Evolutionary conservation across 768 basidiomycete species (phyloP), one percentile per base, ranked within the genome.

Genomic region (Termitomyces sp.): DNA sequence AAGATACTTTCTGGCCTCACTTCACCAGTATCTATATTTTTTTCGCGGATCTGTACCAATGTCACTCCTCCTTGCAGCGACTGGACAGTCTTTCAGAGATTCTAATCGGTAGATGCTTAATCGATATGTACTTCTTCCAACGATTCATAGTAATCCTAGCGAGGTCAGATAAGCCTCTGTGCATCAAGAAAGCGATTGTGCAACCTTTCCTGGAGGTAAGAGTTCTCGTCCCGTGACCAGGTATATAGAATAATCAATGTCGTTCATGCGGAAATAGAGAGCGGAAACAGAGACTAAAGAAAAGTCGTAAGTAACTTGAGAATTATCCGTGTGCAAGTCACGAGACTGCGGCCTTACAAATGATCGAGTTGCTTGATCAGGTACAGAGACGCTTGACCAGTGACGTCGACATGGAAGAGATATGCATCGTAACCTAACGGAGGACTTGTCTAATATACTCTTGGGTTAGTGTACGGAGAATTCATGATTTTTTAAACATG

Each of bases 1-100:
- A 42, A 56, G 54, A 17, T 36, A 15, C 32, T n/a, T 31, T 42
- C n/a, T 8, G 25, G n/a, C 7, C 72, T 67, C 52, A 90, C 93
- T 74, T 94, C 91, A 29, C 82, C 81, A 0, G 94, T 96, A 63
- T 95, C 93, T 0, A 82, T 74, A 11, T 83, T 73, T 73, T 98
- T 98, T 73, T 98, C 96, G 42, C 94, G 82, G 17, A 96, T 79
- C 73, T 97, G 96, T 5, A 97, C 92, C 51, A 96, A 69, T 1
- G 93, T 94, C 1, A 96, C 94, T 2, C 94, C 95, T 10, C 95
- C 95, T 69, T 85, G 77, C 15, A 96, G 77, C 2, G 94, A 81
- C 92, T 94, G 62, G 29, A 63, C 36, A 64, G 25, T n/a, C n/a
- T 32, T 42, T 56, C 43, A 55, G 49, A 37, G 43, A 38, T 20